Evolutionary conservation across 2,329 filamentous ascomycete genomes (phyloP), one percentile per base, ranked within the genome.

Genomic region (Trichoderma lentiforme): DNA sequence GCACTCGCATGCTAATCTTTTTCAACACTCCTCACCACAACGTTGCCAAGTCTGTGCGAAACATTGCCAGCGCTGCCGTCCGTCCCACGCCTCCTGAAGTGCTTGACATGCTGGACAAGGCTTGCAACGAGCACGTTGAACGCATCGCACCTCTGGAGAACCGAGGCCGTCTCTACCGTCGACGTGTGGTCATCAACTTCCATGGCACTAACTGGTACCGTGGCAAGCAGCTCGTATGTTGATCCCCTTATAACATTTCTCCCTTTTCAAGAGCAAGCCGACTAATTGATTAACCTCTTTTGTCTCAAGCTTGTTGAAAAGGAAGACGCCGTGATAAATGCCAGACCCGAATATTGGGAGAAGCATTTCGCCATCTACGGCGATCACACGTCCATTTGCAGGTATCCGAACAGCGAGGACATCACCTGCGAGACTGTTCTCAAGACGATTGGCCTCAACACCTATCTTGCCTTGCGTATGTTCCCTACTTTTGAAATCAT

Each of bases 21-120:
- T 73, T 73, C 53, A 67, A 66, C 39, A 73, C 71, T 4, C 71
- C 71, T n/a, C 71, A 73, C 43, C 61, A 43, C 32, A 66, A 71
- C 18, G 61, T 67, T 11, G 61, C 53, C 53, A 62, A 39, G 11
- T 63, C 47, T n/a, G 71, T 57, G 32, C 61, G 53, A 24, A 73
- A 2, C n/a, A 71, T 73, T 9, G 71, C 68, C 28, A 51, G 21
- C 18, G 47, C 53, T 34, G 60, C 67, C 26, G 32, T 71, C 15
- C 51, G 36, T 6, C 36, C 68, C 2, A 61, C 68, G 11, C 6
- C 60, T 12, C 47, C 69, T 7, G 36, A 36, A 1, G 34, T 73
- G 61, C 26, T 73, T 21, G 39, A 67, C 24, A 62, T 60, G 61
- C 39, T 73, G 12, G 68, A 71, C 30, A 57, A 60, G 36, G 67